Conservation (phyloP, 2,329 filamentous ascomycete genomes). For the Fusarium sacchari region DNA sequence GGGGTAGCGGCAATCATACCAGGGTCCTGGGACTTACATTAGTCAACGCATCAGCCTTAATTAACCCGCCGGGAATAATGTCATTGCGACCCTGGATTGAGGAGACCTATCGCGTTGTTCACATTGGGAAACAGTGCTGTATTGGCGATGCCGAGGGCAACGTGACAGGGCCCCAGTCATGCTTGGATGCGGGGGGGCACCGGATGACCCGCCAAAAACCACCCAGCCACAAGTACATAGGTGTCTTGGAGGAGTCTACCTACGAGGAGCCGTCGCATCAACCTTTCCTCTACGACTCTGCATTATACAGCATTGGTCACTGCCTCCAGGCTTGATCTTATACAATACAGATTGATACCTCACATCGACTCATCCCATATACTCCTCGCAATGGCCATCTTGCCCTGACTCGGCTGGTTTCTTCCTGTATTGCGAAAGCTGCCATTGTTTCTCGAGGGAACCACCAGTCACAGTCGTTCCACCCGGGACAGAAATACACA, state of each 20-base stretch:
- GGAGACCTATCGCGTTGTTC: not conserved
- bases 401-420: not conserved
- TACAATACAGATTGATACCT: rapidly evolving
- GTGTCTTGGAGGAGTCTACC: too few relatives aligned
- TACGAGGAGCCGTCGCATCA: too few relatives aligned
- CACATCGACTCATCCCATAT: not conserved
- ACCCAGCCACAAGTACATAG: too few relatives aligned
- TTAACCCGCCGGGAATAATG: not conserved
- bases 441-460: not conserved
- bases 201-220: not conserved
- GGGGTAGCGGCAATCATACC: conserved; percentile 1
- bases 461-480: not conserved
- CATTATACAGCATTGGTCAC: too few relatives aligned
- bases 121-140: not conserved
- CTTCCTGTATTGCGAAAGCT: not conserved
- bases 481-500: not conserved
- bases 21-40: not conserved
- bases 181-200: not conserved
- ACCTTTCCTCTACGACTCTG: not conserved
- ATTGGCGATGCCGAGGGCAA: not conserved
- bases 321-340: rapidly evolving
- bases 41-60: not conserved
- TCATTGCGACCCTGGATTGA: not conserved
- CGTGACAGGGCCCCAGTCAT: not conserved
- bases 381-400: not conserved